Evolutionary conservation across 1,139 yeast genomes (phyloP), one percentile per base, ranked within the genome.

Genomic region (Wickerhamomyces sp.): DNA sequence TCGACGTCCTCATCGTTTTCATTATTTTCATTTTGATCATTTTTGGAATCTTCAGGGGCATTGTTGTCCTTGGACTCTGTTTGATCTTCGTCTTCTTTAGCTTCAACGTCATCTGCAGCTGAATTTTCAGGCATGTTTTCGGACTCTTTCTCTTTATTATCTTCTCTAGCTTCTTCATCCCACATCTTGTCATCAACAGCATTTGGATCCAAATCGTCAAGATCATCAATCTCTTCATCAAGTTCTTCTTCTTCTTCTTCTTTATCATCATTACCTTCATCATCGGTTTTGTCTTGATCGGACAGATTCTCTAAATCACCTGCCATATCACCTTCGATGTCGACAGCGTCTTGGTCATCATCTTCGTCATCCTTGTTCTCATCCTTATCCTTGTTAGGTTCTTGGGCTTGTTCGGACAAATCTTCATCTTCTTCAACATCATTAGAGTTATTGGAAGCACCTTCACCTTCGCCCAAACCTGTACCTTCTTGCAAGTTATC

Each of bases 101-200:
- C 88, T 52, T 79, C 75, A 62, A 80, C 70, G 36, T 81, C 78
- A 40, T 80, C 81, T 35, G 72, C 68, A 19, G 69, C 65, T 3
- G 76, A 62, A 38, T 73, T 66, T 19, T 78, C 77, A 2, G 86
- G 80, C 58, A 78, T 64, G 37, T 75, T 68, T 23, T 84, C 88
- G 15, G 87, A 72, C 31, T 81, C 82, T 52, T 82, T 81, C 51
- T 82, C 87, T 52, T 82, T 79, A 28, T 73, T 70, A 37, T 78
- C 78, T 11, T 84, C 89, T 37, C 78, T 73, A 12, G 84, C 84
- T 57, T 89, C 88, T 53, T 88, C 97, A 52, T 91, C 94, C 98
- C 98, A 91, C 96, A 91, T 86, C 64, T 91, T 91, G 50, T 93
- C 98, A 58, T 93, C 98, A 33, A 91, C 77, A 6, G 95, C 95